Evolutionary conservation across 1,284 basidiomycete species (phyloP), one percentile per base, ranked within the genome.

Genomic region (Coriolopsis trogii): DNA sequence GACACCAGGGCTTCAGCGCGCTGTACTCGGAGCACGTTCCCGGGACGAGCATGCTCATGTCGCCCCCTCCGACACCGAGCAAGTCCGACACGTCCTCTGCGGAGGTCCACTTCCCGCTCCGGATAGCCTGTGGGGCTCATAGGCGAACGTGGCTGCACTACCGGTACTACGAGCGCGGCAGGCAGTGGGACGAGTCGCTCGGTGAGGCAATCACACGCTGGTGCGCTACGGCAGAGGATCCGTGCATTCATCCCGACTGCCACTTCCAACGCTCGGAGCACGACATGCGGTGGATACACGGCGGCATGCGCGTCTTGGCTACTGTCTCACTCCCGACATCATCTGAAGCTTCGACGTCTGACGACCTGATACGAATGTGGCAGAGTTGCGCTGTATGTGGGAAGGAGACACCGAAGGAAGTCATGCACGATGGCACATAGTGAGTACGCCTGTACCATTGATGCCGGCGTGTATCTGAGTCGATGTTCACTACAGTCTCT

Each of bases 361-460:
- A 59, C 12, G 66, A 70, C 3, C 63, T 54, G 1, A 68, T 82
- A 6, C 57, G 69, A 25, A 75, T 82, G 64, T 88, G 84, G 84
- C 65, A 78, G 48, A 77, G 73, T 51, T 89, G 86, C 65, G 66
- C 63, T 0, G 65, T 79, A 1, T 89, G 85, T 61, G 68, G 65
- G n/a, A 69, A 71, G 41, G 63, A 70, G 46, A 76, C 79, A 0
- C 44, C 60, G 6, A 67, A 64, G 55, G 68, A 59, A 29, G 61
- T 59, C 21, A 78, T 87, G 74, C 74, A 67, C 16, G 78, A 82
- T 60, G 84, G 81, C 15, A 73, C 82, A 13, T 83, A 75, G 85
- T 87, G 62, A 58, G 84, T 67, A 25, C 24, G 43, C 39, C 41
- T 31, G 34, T 21, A 16, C 33, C 16, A 21, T 23, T 41, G 50